Evolutionary conservation across 306 rosid species (phyloP).

Genomic region (Cucurbita moschata): DNA sequence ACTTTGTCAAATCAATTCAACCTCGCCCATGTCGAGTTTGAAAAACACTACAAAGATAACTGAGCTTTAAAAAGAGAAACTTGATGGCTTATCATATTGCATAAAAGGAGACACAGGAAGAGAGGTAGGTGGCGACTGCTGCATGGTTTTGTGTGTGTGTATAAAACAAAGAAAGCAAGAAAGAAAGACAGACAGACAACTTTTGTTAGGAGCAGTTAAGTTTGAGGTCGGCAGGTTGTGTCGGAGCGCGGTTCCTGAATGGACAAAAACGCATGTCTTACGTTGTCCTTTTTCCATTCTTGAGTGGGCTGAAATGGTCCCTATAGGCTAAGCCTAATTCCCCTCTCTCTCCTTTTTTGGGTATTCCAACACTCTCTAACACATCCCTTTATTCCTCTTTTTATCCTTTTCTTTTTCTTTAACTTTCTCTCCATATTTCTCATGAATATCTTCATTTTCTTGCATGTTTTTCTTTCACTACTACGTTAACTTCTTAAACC

Average conservation of each 20-base stretch:
- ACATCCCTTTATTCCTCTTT: neutral
- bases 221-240: neutral
- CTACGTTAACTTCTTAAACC: no score
- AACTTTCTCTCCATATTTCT: neutral
- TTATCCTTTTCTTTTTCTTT: neutral
- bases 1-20: neutral
- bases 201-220: neutral
- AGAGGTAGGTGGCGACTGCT: neutral
- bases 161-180: neutral
- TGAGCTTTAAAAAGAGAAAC: neutral
- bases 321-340: neutral
- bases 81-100: no score
- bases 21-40: neutral
- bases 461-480: no score
- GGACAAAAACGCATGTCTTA: constrained; percentile 5
- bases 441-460: no score
- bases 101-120: neutral
- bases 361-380: neutral
- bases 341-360: neutral
- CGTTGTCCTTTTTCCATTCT: neutral
- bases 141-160: neutral
- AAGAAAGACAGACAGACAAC: neutral
- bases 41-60: no score
- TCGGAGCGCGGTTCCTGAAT: constrained; percentile 6
- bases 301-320: neutral